A percentile compares a stretch with the other conserved stretches of the same genome.
These are phyloP conservation scores for Penicillium crustosum DNA, from an alignment of 2,329 filamentous ascomycete species.

Conservation along the genomic window DNA sequence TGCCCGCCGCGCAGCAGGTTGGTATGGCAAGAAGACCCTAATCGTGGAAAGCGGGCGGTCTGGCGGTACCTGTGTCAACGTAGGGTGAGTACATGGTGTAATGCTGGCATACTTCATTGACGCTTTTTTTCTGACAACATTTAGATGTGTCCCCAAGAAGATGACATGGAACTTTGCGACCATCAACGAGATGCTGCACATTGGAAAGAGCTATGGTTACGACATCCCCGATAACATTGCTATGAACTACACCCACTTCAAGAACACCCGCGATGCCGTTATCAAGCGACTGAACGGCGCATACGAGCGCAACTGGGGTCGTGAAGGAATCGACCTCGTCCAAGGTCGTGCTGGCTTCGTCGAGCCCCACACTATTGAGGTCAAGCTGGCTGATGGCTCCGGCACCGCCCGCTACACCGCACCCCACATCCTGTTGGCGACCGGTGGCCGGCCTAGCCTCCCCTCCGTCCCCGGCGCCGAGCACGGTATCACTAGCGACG, in stretches of 20 bases:
- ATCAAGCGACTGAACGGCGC: constrained; percentile 48
- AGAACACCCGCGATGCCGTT: constrained; percentile 48
- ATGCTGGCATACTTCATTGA: not conserved
- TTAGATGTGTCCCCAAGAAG: constrained; percentile 54
- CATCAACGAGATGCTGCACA: constrained; percentile 49
- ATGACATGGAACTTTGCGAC: constrained; percentile 55
- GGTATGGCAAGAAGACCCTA: constrained; percentile 53
- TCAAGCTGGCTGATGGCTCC: constrained; percentile 44
- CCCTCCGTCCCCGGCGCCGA: constrained; percentile 48
- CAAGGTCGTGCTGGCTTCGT: constrained; percentile 51
- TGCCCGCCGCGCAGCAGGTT: constrained; percentile 51
- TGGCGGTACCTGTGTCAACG: constrained; percentile 55
- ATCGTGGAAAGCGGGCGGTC: constrained; percentile 51
- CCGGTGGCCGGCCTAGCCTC: constrained; percentile 48
- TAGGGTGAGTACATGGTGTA: constrained; percentile 44
- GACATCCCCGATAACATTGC: constrained; percentile 45
- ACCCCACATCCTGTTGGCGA: constrained; percentile 51
- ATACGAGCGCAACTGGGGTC: constrained; percentile 53
- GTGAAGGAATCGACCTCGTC: constrained; percentile 52
- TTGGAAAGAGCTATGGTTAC: constrained; percentile 51
- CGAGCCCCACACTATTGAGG: constrained; percentile 47
- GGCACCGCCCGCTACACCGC: constrained; percentile 43
- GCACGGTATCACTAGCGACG: constrained; percentile 53
- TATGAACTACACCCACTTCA: constrained; percentile 50
- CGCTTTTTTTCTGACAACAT: not conserved